phyloP scores from a whole-genome alignment of 306 rosid genomes.

The Pyrus betulifolia region DNA sequence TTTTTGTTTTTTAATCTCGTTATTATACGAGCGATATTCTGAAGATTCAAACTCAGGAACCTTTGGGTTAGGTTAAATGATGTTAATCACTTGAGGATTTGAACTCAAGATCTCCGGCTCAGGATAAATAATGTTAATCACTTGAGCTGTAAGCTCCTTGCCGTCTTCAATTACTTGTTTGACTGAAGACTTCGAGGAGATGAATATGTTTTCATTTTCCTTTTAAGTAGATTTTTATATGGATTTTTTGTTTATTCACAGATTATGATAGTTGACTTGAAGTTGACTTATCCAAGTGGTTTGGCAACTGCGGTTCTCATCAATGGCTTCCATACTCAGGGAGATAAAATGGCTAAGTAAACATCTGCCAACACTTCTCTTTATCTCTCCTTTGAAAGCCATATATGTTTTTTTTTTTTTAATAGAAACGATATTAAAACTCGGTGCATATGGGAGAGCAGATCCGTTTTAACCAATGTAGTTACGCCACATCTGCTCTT shows the following conservation, averaged over 20 bases:
- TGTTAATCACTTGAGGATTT: not conserved
- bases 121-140: not conserved
- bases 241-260: conserved; percentile 14
- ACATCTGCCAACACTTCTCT: not conserved
- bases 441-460: too few species aligned
- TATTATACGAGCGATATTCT: too few species aligned
- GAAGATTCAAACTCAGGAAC: not conserved
- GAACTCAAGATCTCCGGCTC: not conserved
- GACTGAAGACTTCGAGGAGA: not conserved
- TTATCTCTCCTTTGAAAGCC: not conserved
- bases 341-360: conserved; percentile 82
- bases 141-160: not conserved
- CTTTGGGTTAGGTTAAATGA: too few species aligned
- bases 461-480: not conserved
- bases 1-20: not conserved
- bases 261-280: conserved; percentile 89
- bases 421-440: too few species aligned
- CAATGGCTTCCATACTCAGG: conserved; percentile 90
- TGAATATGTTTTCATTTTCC: not conserved
- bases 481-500: not conserved
- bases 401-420: not conserved
- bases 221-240: not conserved
- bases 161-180: not conserved
- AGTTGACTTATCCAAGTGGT: conserved; percentile 85
- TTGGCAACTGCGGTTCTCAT: conserved; percentile 92